phyloP scores from a whole-genome alignment of 2,329 filamentous ascomycete genomes.

The Talaromyces verruculosus region DNA sequence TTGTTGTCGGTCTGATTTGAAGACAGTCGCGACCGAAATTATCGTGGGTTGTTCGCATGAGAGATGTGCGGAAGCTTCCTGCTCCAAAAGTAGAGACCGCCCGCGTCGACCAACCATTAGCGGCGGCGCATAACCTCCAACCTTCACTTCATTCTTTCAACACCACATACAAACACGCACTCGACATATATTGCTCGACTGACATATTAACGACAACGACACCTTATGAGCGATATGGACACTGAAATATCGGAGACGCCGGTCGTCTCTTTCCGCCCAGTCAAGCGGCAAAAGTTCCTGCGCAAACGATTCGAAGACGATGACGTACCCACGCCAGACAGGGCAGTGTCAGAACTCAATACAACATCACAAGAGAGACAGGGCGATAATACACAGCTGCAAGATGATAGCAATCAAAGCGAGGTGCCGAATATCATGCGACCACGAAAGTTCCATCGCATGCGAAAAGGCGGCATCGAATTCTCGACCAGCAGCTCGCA shows the following conservation, averaged over 20 bases:
- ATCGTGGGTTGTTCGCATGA: conserved; percentile 9
- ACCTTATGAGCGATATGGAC: conserved; percentile 29
- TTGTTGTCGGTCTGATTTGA: neutral
- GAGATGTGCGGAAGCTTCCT: conserved; percentile 5
- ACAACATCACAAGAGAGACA: conserved; percentile 18
- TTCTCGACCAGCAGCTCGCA: conserved; percentile 42
- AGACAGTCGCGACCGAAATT: neutral
- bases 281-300: conserved; percentile 53
- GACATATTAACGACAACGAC: neutral
- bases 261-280: conserved; percentile 47
- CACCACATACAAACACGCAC: neutral
- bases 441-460: conserved; percentile 38
- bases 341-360: conserved; percentile 21
- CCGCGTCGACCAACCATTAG: conserved; percentile 11
- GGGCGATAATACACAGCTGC: conserved; percentile 21
- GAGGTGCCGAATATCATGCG: conserved; percentile 38
- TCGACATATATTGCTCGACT: neutral
- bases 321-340: conserved; percentile 22
- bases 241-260: conserved; percentile 27
- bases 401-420: conserved; percentile 23
- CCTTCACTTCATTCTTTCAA: conserved; percentile 2
- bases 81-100: neutral
- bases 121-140: neutral
- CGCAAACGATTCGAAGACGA: conserved; percentile 43
- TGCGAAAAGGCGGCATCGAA: conserved; percentile 48